These are phyloP conservation scores for Blastobotrys robertii DNA, from an alignment of 805 yeast species.

Conservation along the genomic window DNA sequence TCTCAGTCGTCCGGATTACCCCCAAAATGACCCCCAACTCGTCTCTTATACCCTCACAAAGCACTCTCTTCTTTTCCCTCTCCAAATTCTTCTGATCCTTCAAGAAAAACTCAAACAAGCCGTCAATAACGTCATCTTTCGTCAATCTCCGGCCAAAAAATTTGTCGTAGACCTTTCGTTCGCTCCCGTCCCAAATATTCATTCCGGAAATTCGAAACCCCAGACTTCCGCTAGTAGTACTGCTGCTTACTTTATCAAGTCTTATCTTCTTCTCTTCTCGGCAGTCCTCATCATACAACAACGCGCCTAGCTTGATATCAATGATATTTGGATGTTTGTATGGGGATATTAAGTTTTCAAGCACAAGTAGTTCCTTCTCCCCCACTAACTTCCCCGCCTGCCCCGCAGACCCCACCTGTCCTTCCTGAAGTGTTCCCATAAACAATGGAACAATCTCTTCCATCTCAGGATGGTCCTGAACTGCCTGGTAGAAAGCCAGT, in stretches of 20 bases:
- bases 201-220: constrained; percentile 83
- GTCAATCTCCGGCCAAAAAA: constrained; percentile 57
- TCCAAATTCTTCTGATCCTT: constrained; percentile 4
- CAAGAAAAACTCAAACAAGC: constrained; percentile 34
- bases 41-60: constrained; percentile 36
- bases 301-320: constrained; percentile 75
- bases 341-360: constrained; percentile 60
- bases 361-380: constrained; percentile 37
- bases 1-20: constrained; percentile 51
- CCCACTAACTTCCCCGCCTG: constrained; percentile 13
- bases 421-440: constrained; percentile 46
- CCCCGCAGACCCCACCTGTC: constrained; percentile 17
- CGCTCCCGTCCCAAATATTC: constrained; percentile 39
- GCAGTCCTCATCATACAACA: constrained; percentile 52
- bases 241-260: constrained; percentile 48
- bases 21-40: constrained; percentile 59
- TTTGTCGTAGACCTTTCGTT: constrained; percentile 50
- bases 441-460: constrained; percentile 26
- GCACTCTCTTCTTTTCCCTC: constrained; percentile 18
- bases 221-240: constrained; percentile 75
- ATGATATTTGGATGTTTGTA: constrained; percentile 58
- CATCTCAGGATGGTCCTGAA: too few relatives aligned
- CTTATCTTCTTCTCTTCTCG: constrained; percentile 51
- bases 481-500: constrained; percentile 54
- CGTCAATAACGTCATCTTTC: constrained; percentile 33